Evolutionary conservation across 73 alveolate genomes (phyloP).

Genomic region (Durusdinium trenchii): DNA sequence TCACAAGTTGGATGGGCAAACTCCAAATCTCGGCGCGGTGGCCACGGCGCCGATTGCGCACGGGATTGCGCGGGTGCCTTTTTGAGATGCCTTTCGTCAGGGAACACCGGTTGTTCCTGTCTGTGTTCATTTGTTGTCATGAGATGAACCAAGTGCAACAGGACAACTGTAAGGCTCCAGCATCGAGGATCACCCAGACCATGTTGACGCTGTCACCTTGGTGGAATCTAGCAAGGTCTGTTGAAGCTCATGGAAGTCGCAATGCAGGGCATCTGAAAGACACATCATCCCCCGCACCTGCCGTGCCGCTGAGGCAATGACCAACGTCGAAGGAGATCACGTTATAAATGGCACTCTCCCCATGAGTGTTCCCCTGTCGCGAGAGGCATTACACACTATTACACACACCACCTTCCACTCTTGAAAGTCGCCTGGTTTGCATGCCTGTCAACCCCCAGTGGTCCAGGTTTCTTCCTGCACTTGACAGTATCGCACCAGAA

Average conservation of each 20-base stretch:
- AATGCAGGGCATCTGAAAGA: not conserved
- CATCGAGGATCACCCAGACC: slow-evolving; percentile 51
- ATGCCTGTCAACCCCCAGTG: no score
- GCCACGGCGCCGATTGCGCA: no score
- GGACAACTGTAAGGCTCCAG: not conserved
- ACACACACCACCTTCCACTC: no score
- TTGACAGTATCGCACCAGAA: no score
- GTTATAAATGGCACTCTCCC: slow-evolving; percentile 88
- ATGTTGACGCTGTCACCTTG: slow-evolving; percentile 36
- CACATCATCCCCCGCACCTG: not conserved
- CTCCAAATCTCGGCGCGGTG: slow-evolving; percentile 51
- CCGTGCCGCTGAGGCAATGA: not conserved
- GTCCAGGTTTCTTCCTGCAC: no score
- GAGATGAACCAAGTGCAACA: not conserved
- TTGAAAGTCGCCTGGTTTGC: no score
- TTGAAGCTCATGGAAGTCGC: not conserved
- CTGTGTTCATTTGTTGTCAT: not conserved
- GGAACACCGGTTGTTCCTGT: not conserved
- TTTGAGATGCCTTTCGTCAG: no score
- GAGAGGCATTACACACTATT: no score
- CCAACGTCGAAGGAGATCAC: slow-evolving; percentile 88
- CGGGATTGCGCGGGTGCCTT: no score
- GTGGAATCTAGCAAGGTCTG: not conserved
- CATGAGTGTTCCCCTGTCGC: slow-evolving; percentile 89
- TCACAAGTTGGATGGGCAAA: slow-evolving; percentile 60